Base-by-base conservation (phyloP, 805 yeast genomes). In the Candida argentea region DNA sequence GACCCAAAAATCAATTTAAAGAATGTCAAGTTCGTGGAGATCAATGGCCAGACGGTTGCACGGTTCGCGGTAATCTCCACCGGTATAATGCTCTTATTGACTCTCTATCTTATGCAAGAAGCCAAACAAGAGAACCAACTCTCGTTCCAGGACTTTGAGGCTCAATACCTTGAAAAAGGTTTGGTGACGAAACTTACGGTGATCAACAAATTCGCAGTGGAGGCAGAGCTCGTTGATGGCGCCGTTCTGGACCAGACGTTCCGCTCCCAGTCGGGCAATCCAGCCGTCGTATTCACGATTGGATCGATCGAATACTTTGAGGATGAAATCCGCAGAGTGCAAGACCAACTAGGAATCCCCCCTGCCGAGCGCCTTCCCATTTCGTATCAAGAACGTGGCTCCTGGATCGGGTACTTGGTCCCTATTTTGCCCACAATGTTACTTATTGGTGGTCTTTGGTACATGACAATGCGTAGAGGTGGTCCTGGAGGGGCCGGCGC, bases 291-390 rank as follows among this genome's bases (percentile, higher is more conserved):
- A 3, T 87, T 87, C 59, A 79, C 94, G 9, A 84, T 87, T 43
- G 95, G 96, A 4, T 82, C 94, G 0, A 76, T 85, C 5, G 87
- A 82, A 38, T 64, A 73, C 14, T 83, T 87, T 45, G 96, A 87
- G 55, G 83, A 82, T 30, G 86, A 83, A 43, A 63, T 87, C 64
- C 78, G 73, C 33, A 66, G 65, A 24, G 67, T 78, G 8, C 94
- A 86, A 55, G 80, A 79, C 40, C 65, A 65, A 27, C 63, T 80
- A 37, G 69, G 73, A 10, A 76, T 84, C 31, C 76, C 87, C 1
- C 56, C 73, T 16, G 68, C 65, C 8, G 83, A 78, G 44, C 65
- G 94, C 38, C 63, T 86, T 29, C 95, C 95, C 4, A 78, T 87
- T 16, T 55, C 70, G 16, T 87, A 82, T 42, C 67, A 70, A 16